These are phyloP conservation scores for Fusarium humuli DNA, from an alignment of 2,329 filamentous ascomycete species.

Conservation along the genomic window DNA sequence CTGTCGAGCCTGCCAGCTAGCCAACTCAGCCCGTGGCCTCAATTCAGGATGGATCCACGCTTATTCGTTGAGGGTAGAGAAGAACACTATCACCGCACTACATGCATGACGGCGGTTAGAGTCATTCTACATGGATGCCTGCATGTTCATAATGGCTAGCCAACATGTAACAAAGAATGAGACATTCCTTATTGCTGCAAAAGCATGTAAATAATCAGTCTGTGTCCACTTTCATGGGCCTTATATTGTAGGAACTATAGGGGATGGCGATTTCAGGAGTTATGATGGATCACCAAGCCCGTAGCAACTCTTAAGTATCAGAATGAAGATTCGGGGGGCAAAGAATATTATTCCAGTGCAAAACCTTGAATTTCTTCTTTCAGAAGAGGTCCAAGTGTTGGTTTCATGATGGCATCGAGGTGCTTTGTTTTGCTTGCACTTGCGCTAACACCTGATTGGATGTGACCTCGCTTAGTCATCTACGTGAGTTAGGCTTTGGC, in stretches of 20 bases:
- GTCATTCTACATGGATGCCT: not conserved
- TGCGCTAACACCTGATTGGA: slow-evolving; percentile 37
- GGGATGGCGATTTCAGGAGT: not conserved
- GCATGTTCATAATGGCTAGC: not conserved
- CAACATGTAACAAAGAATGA: not conserved
- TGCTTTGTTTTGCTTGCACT: slow-evolving; percentile 7
- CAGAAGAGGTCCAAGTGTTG: not conserved
- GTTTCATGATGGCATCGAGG: not conserved
- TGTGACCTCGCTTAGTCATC: slow-evolving; percentile 32
- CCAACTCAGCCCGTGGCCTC: not conserved
- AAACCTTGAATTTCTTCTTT: not conserved
- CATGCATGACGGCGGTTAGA: not conserved
- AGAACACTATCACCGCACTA: not conserved
- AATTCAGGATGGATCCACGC: not conserved
- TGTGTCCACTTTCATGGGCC: slow-evolving; percentile 1
- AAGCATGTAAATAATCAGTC: not conserved
- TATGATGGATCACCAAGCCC: not conserved
- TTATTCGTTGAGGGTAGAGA: not conserved
- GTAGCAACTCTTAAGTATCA: not conserved
- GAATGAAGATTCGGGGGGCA: not conserved
- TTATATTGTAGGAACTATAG: not conserved
- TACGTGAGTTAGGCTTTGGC: slow-evolving; percentile 19
- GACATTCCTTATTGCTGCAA: not conserved
- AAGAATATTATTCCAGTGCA: not conserved
- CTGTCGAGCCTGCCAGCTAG: not conserved